Conservation (phyloP, 2,329 filamentous ascomycete species). For the Fusarium brevicatenulatum region DNA sequence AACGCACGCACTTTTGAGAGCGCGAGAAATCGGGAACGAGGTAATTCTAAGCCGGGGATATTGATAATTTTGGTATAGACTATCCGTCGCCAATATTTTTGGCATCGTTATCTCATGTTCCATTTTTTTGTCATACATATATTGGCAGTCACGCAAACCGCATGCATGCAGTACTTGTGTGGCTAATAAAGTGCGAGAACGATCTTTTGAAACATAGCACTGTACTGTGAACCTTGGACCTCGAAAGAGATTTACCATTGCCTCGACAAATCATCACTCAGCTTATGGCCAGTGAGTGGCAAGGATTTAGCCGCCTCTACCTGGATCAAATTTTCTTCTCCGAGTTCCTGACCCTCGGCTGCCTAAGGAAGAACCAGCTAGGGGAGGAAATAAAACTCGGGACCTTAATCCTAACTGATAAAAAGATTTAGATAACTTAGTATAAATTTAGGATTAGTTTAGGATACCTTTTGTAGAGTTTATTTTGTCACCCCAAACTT, state of each 20-base stretch:
- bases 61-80: conserved; percentile 1
- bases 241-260: conserved; percentile 13
- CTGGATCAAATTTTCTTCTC: conserved; percentile 19
- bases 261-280: conserved; percentile 18
- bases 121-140: not conserved
- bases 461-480: too few species aligned
- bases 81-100: not conserved
- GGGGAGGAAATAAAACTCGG: too few species aligned
- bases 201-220: not conserved
- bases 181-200: conserved; percentile 11
- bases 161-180: not conserved
- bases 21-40: conserved; percentile 38
- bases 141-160: not conserved
- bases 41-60: conserved; percentile 29
- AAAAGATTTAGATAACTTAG: too few species aligned
- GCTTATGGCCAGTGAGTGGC: conserved; percentile 28
- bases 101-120: not conserved
- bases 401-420: too few species aligned
- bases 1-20: conserved; percentile 12
- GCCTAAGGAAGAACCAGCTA: conserved; percentile 4
- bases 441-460: too few species aligned
- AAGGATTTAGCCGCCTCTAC: conserved; percentile 33
- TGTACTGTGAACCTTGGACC: conserved; percentile 16
- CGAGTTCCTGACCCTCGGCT: conserved; percentile 6
- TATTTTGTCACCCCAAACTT: too few species aligned